phyloP scores from a whole-genome alignment of 345 rosid species.

The Excoecaria cochinchinensis region DNA sequence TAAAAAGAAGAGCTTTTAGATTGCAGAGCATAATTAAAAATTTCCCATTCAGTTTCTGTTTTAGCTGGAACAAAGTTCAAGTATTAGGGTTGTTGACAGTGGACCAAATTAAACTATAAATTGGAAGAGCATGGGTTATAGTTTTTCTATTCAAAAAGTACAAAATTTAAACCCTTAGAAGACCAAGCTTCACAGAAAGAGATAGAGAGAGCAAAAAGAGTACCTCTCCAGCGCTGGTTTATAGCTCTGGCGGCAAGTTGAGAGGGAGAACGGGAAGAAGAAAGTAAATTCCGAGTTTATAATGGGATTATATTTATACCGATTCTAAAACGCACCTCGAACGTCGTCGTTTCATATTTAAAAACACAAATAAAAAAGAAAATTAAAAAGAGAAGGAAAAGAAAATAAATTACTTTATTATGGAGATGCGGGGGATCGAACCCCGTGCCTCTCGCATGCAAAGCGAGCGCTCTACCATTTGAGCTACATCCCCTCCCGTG shows the following conservation, averaged over 20 bases:
- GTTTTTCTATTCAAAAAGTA: not conserved
- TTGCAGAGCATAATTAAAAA: not conserved
- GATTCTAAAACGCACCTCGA: not conserved
- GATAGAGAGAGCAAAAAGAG: not conserved
- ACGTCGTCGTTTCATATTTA: not conserved
- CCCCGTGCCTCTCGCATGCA: constrained; percentile 47
- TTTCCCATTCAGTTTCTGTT: not conserved
- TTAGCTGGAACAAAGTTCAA: not conserved
- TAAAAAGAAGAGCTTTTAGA: not conserved
- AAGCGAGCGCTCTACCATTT: constrained; percentile 51
- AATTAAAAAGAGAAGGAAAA: not conserved
- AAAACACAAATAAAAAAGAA: too few species aligned
- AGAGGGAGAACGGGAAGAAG: not conserved
- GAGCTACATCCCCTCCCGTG: constrained; percentile 42
- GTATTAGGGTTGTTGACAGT: not conserved
- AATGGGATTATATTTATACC: not conserved
- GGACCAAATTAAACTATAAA: not conserved
- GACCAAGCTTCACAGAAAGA: not conserved
- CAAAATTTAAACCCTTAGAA: not conserved
- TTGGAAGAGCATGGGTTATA: not conserved
- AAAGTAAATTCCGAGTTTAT: not conserved
- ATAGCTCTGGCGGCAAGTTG: constrained; percentile 4
- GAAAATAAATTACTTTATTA: not conserved
- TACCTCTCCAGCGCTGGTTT: not conserved
- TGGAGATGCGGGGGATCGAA: constrained; percentile 46